A percentile compares a stretch with the other conserved stretches of the same genome.
phyloP scores from a whole-genome alignment of 75 land plant species.

The Cunninghamia lanceolata region DNA sequence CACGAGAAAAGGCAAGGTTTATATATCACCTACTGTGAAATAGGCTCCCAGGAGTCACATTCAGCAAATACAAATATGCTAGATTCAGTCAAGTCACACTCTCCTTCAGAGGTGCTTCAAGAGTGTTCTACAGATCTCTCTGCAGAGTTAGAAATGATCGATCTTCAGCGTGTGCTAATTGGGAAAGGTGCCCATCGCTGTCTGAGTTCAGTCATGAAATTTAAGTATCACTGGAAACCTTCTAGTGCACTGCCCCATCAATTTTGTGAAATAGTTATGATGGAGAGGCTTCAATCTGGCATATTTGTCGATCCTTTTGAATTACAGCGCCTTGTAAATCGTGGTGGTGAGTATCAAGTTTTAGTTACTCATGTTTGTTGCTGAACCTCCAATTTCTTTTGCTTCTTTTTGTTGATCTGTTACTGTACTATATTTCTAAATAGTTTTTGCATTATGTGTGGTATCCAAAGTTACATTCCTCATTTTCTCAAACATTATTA shows the following conservation, averaged over 20 bases:
- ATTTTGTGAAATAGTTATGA: conserved; percentile 31
- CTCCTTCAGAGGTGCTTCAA: neutral
- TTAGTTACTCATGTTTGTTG: neutral
- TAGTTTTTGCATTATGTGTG: neutral
- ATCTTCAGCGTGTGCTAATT: conserved; percentile 24
- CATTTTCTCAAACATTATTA: neutral
- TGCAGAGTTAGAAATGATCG: conserved; percentile 12
- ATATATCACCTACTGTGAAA: conserved; percentile 4
- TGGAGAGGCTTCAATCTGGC: conserved; percentile 69
- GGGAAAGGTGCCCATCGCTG: conserved; percentile 86
- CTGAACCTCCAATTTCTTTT: neutral
- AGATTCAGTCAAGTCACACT: neutral
- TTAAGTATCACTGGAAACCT: conserved; percentile 12
- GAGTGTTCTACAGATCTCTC: neutral
- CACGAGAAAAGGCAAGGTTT: conserved; percentile 2
- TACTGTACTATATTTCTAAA: neutral
- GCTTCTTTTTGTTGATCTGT: neutral
- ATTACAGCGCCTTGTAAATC: conserved; percentile 65
- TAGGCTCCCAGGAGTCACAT: conserved; percentile 10
- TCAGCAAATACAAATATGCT: conserved; percentile 6
- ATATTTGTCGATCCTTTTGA: conserved; percentile 86
- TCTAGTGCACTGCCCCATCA: neutral
- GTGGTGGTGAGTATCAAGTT: conserved; percentile 41
- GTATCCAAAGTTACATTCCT: neutral
- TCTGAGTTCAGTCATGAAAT: conserved; percentile 32